Conservation (phyloP, 768 basidiomycete genomes). For the Leccinum rimulosum region DNA sequence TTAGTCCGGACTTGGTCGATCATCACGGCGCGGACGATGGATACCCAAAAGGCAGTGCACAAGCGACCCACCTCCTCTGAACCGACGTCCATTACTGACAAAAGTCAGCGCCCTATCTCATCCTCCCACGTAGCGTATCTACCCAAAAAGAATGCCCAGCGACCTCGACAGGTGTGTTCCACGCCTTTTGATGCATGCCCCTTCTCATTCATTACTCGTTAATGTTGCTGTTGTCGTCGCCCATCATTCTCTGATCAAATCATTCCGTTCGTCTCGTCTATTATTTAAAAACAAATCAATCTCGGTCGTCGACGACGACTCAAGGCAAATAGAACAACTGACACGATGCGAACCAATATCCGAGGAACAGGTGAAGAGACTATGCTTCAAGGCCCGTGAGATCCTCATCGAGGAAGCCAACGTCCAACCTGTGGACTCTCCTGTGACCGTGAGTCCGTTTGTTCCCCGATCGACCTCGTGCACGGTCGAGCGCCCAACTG, state of each 20-base stretch:
- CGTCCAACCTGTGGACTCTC: slow-evolving; percentile 93
- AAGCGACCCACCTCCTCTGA: slow-evolving; percentile 18
- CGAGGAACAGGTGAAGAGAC: slow-evolving; percentile 91
- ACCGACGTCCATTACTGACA: slow-evolving; percentile 4
- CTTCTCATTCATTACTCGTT: slow-evolving; percentile 5
- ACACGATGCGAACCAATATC: slow-evolving; percentile 93
- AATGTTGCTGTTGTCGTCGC: slow-evolving; percentile 6
- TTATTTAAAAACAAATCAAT: slow-evolving; percentile 9
- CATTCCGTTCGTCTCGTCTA: slow-evolving; percentile 1
- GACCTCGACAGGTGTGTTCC: slow-evolving; percentile 54
- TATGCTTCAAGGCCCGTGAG: slow-evolving; percentile 95
- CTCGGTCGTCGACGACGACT: slow-evolving; percentile 13
- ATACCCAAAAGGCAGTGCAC: slow-evolving; percentile 23
- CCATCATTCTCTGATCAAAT: slow-evolving; percentile 31
- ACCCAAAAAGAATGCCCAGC: slow-evolving; percentile 43
- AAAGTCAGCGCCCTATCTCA: slow-evolving; percentile 31
- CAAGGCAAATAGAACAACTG: slow-evolving; percentile 92
- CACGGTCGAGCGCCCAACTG: neutral
- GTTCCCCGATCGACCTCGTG: neutral
- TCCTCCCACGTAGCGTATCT: neutral
- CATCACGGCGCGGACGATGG: slow-evolving; percentile 14
- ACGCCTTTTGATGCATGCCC: slow-evolving; percentile 28
- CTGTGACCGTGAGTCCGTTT: slow-evolving; percentile 73
- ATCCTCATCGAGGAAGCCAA: slow-evolving; percentile 98
- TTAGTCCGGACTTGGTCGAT: slow-evolving; percentile 15